Conservation (phyloP, 257 asterid genomes). For the Solanum chiquidenum region DNA sequence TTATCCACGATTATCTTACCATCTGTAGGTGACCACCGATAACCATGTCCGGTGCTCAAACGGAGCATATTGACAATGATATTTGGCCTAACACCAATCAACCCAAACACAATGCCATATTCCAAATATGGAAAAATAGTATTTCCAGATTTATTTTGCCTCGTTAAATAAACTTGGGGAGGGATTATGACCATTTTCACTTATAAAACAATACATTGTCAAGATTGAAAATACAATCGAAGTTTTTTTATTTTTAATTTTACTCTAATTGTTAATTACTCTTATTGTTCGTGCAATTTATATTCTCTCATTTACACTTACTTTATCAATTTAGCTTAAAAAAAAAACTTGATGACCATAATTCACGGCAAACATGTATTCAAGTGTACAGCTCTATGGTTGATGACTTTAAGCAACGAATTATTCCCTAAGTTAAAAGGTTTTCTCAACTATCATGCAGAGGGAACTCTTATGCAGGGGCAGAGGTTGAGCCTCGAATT, state of each 20-base stretch:
- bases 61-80: not conserved
- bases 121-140: not conserved
- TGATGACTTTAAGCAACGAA: not conserved
- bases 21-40: too few species aligned
- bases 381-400: not conserved
- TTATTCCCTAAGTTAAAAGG: not conserved
- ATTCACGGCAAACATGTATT: not conserved
- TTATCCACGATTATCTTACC: too few species aligned
- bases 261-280: too few species aligned
- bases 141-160: not conserved
- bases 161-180: not conserved
- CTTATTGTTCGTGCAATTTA: not conserved
- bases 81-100: not conserved
- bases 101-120: not conserved
- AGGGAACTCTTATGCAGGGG: not conserved
- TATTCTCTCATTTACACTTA: not conserved
- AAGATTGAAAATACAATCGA: not conserved
- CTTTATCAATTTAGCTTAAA: not conserved
- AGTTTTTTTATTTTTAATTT: too few species aligned
- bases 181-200: not conserved
- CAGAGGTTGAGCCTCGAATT: not conserved
- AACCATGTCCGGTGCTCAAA: not conserved
- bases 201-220: too few species aligned
- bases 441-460: not conserved
- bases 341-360: not conserved